phyloP scores from a whole-genome alignment of 2,329 filamentous ascomycete genomes.

The Alternaria tenuissima region DNA sequence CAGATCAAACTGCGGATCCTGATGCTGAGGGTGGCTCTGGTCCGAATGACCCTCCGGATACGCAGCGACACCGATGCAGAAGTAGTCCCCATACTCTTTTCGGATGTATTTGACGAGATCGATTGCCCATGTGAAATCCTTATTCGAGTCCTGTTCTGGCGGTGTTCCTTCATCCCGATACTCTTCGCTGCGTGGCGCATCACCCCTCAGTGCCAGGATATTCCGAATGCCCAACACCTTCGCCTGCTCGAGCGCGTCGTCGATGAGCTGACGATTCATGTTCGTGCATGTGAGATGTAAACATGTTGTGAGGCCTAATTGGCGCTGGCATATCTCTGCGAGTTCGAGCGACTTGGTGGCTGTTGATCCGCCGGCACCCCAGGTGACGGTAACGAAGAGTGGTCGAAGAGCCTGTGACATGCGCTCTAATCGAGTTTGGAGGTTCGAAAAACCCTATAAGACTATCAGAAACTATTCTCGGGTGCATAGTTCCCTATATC shows the following conservation, averaged over 20 bases:
- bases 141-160: constrained; percentile 68
- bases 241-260: constrained; percentile 88
- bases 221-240: constrained; percentile 92
- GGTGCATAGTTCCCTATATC: background rate
- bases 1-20: constrained; percentile 72
- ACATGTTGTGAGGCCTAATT: constrained; percentile 91
- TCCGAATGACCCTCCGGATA: constrained; percentile 97
- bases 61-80: constrained; percentile 91
- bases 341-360: constrained; percentile 90
- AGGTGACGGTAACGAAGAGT: constrained; percentile 96
- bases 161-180: constrained; percentile 74
- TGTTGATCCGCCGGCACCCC: constrained; percentile 95
- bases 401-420: constrained; percentile 93
- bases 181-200: constrained; percentile 88
- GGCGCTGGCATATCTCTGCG: constrained; percentile 92
- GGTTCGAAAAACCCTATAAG: constrained; percentile 80
- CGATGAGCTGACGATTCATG: constrained; percentile 86
- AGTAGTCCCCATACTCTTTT: constrained; percentile 87
- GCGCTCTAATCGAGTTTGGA: constrained; percentile 89
- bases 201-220: constrained; percentile 88
- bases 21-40: constrained; percentile 84
- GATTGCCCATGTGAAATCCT: constrained; percentile 86
- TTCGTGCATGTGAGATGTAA: constrained; percentile 97
- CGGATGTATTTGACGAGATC: constrained; percentile 92
- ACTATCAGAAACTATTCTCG: constrained; percentile 18